These are phyloP conservation scores for Pulveroboletus sp. DNA, from an alignment of 768 basidiomycete species.

Conservation along the genomic window DNA sequence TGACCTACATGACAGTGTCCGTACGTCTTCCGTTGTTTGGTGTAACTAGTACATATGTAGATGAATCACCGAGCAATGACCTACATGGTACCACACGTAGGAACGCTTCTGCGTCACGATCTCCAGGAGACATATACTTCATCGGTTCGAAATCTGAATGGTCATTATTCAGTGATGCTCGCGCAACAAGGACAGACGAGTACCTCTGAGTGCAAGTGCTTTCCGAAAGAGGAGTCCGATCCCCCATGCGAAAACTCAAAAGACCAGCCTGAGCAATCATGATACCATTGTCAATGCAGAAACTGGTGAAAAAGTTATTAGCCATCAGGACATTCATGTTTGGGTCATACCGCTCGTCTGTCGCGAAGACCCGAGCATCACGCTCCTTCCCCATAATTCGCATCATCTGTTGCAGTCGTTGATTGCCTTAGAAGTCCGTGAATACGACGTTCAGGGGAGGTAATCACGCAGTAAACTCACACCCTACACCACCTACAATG, in stretches of 20 bases:
- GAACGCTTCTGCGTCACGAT: slow-evolving; percentile 15
- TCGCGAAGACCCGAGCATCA: slow-evolving; percentile 86
- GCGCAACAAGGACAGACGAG: neutral
- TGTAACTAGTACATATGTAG: neutral
- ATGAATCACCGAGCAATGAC: neutral
- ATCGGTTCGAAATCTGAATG: slow-evolving; percentile 83
- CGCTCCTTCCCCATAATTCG: slow-evolving; percentile 92
- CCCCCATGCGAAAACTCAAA: slow-evolving; percentile 87
- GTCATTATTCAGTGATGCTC: slow-evolving; percentile 7
- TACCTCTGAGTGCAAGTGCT: slow-evolving; percentile 91
- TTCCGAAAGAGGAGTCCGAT: slow-evolving; percentile 66
- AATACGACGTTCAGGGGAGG: neutral
- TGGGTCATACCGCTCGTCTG: slow-evolving; percentile 76
- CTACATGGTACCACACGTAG: neutral
- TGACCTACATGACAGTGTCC: neutral
- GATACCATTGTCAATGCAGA: slow-evolving; percentile 99
- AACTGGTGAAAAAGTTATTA: slow-evolving; percentile 45
- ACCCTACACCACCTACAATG: slow-evolving; percentile 99
- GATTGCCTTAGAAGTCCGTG: slow-evolving; percentile 60
- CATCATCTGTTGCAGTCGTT: slow-evolving; percentile 98
- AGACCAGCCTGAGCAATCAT: slow-evolving; percentile 99
- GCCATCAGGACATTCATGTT: neutral
- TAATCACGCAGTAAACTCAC: slow-evolving; percentile 46
- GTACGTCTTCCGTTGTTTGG: neutral
- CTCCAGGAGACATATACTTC: slow-evolving; percentile 92